Percentiles rank a stretch among this genome's conserved stretches.
These are phyloP conservation scores for Chaetothyriales sp. DNA, from an alignment of 2,329 filamentous ascomycete genomes.

Conservation along the genomic window DNA sequence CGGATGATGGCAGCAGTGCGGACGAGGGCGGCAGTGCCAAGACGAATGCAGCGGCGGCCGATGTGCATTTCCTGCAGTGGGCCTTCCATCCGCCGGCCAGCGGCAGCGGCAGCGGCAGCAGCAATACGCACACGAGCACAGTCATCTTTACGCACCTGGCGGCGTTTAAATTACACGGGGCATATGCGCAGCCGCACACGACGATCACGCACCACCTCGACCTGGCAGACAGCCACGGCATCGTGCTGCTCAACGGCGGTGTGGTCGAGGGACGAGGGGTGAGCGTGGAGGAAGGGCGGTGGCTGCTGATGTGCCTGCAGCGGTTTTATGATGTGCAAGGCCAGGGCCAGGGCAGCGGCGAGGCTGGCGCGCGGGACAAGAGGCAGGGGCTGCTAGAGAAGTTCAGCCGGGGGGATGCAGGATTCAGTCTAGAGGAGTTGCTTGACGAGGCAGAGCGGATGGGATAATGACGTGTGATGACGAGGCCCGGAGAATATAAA, in stretches of 20 bases:
- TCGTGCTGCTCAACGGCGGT: slow-evolving; percentile 76
- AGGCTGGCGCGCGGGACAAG: slow-evolving; percentile 32
- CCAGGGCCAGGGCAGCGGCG: slow-evolving; percentile 39
- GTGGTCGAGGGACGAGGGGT: slow-evolving; percentile 66
- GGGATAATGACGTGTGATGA: slow-evolving; percentile 22
- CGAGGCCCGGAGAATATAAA: neutral
- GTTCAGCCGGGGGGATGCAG: slow-evolving; percentile 63
- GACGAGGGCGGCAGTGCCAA: slow-evolving; percentile 26
- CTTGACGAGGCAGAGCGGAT: slow-evolving; percentile 82
- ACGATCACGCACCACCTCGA: slow-evolving; percentile 87
- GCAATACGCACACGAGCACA: slow-evolving; percentile 48
- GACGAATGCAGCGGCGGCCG: slow-evolving; percentile 45
- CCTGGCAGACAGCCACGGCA: slow-evolving; percentile 54
- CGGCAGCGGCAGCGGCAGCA: slow-evolving; percentile 24
- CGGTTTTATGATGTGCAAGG: slow-evolving; percentile 65
- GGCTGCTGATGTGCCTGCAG: slow-evolving; percentile 84
- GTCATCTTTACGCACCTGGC: slow-evolving; percentile 90
- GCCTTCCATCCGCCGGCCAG: slow-evolving; percentile 56
- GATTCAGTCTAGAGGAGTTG: slow-evolving; percentile 72
- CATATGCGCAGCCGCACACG: slow-evolving; percentile 84
- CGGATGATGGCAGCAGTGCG: slow-evolving; percentile 13
- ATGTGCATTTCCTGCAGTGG: slow-evolving; percentile 96
- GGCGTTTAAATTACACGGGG: slow-evolving; percentile 80
- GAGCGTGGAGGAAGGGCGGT: slow-evolving; percentile 67
- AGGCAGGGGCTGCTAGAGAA: slow-evolving; percentile 60